These are phyloP conservation scores for Mariannaea sp. DNA, from an alignment of 2,329 filamentous ascomycete genomes.

Conservation along the genomic window DNA sequence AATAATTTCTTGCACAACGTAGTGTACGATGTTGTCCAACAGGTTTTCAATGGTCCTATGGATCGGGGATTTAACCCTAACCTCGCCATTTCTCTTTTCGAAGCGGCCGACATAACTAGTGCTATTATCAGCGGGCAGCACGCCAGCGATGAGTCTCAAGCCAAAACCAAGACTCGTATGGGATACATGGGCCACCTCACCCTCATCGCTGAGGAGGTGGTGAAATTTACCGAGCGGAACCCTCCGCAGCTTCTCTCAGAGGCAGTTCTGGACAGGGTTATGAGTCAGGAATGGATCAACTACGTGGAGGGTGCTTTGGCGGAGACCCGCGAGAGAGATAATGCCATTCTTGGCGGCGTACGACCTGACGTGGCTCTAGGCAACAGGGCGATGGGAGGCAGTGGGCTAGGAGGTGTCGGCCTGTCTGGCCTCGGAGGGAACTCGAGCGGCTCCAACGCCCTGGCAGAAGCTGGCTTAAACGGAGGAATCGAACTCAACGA, in stretches of 20 bases:
- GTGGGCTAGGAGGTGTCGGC: conserved; percentile 54
- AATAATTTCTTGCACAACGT: conserved; percentile 99
- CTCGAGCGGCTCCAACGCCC: conserved; percentile 63
- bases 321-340: conserved; percentile 93
- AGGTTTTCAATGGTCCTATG: conserved; percentile 98
- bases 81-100: conserved; percentile 90
- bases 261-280: conserved; percentile 83
- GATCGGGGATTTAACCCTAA: conserved; percentile 91
- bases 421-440: conserved; percentile 51
- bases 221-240: conserved; percentile 96
- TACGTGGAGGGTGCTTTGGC: conserved; percentile 94
- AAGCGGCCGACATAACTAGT: conserved; percentile 85
- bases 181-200: conserved; percentile 99
- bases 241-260: conserved; percentile 86
- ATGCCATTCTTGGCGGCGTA: conserved; percentile 95
- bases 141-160: conserved; percentile 83
- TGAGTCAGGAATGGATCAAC: conserved; percentile 87
- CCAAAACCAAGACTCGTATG: conserved; percentile 83
- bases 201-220: conserved; percentile 95
- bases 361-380: conserved; percentile 88
- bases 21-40: conserved; percentile 97
- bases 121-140: conserved; percentile 91
- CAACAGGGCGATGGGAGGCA: conserved; percentile 65
- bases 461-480: conserved; percentile 81
- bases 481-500: conserved; percentile 72